phyloP scores from a whole-genome alignment of 768 basidiomycete species.

The Hemileccinum rubropunctum region DNA sequence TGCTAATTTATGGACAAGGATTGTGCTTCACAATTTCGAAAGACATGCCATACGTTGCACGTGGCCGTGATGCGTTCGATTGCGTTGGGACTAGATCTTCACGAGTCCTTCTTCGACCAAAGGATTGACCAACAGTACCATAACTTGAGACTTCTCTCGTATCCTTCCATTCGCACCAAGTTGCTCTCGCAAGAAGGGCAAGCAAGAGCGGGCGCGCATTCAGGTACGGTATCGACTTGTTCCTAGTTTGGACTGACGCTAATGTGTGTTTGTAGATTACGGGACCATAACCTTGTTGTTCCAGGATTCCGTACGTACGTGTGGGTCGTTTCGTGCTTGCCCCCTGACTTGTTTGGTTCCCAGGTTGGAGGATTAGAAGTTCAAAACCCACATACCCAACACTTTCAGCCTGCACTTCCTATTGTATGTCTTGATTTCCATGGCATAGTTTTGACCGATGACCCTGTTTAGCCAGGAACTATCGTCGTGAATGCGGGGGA shows the following conservation, averaged over 20 bases:
- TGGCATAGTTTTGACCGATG: constrained; percentile 4
- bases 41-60: constrained; percentile 78
- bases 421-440: constrained; percentile 49
- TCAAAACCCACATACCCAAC: constrained; percentile 71
- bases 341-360: constrained; percentile 2
- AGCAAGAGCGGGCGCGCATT: constrained; percentile 80
- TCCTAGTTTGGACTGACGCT: background rate
- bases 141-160: constrained; percentile 77
- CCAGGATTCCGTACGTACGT: constrained; percentile 59
- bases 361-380: constrained; percentile 82
- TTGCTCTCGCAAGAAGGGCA: constrained; percentile 62
- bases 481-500: constrained; percentile 85
- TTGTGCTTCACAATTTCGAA: constrained; percentile 11
- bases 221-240: constrained; percentile 39
- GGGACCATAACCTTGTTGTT: constrained; percentile 81
- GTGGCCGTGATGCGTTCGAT: constrained; percentile 79
- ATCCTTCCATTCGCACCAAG: constrained; percentile 68
- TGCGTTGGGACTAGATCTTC: constrained; percentile 72
- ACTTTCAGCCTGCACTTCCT: constrained; percentile 70
- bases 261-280: constrained; percentile 49
- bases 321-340: background rate
- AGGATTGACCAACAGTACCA: constrained; percentile 77
- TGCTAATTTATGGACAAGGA: background rate
- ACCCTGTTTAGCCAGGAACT: constrained; percentile 57
- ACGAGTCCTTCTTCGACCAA: constrained; percentile 72